phyloP scores from a whole-genome alignment of 2,329 filamentous ascomycete genomes.

The Venturia effusa region DNA sequence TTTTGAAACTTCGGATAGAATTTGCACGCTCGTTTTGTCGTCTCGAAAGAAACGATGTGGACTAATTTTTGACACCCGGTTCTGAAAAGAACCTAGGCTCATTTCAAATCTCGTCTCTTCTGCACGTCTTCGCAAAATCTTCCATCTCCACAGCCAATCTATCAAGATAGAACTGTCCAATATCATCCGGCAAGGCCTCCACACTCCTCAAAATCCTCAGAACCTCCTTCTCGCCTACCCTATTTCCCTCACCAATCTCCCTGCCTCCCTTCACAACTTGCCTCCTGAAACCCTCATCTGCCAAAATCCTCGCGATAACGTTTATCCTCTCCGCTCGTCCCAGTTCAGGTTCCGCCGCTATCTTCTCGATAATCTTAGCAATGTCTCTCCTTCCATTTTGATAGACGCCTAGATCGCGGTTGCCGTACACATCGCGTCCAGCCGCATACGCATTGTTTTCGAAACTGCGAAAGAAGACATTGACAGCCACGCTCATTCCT shows the following conservation, averaged over 20 bases:
- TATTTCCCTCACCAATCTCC: neutral
- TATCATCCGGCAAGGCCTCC: constrained; percentile 55
- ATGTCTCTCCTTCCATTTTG: constrained; percentile 55
- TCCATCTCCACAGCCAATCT: constrained; percentile 60
- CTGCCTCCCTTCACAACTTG: neutral
- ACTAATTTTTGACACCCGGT: too few species aligned
- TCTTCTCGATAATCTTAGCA: neutral
- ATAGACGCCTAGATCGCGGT: constrained; percentile 73
- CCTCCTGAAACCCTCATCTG: too few species aligned
- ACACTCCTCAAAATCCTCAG: constrained; percentile 4
- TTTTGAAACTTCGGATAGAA: too few species aligned
- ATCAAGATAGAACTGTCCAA: constrained; percentile 64
- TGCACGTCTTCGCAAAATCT: neutral
- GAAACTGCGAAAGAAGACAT: constrained; percentile 74
- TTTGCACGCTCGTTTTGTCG: too few species aligned
- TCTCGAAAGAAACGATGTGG: too few species aligned
- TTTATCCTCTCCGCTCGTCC: neutral
- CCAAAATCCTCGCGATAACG: neutral
- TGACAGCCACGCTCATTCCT: constrained; percentile 62
- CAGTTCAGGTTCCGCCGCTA: neutral
- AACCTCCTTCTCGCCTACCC: neutral
- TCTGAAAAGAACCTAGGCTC: too few species aligned
- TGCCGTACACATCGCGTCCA: constrained; percentile 79
- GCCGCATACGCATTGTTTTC: constrained; percentile 51
- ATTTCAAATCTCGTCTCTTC: too few species aligned